A percentile compares a stretch with the other conserved stretches of the same genome.
Evolutionary conservation across 2,329 filamentous ascomycete species (phyloP).

Genomic region (Dendrostoma leiphaemia): DNA sequence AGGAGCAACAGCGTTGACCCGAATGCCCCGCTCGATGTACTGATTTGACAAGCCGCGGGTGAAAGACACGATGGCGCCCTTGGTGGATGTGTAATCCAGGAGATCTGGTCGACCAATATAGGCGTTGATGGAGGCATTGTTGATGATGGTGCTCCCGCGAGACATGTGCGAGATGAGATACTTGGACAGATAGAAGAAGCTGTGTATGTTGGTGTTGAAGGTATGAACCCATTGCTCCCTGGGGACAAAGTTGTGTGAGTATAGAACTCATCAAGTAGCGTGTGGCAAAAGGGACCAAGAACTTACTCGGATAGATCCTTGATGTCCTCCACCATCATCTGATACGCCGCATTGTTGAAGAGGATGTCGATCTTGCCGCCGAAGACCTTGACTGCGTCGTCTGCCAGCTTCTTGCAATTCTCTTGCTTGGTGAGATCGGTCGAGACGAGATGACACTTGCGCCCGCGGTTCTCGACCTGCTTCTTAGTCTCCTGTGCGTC

Average conservation of each 20-base stretch:
- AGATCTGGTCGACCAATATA: conserved; percentile 79
- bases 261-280: no score
- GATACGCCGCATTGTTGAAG: conserved; percentile 72
- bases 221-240: conserved; percentile 77
- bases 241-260: neutral
- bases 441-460: conserved; percentile 61
- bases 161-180: conserved; percentile 74
- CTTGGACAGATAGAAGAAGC: conserved; percentile 78
- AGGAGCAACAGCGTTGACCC: conserved; percentile 74
- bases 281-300: neutral
- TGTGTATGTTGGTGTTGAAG: conserved; percentile 81
- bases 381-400: conserved; percentile 63
- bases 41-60: conserved; percentile 77
- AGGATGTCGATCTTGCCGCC: conserved; percentile 68
- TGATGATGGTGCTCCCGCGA: conserved; percentile 75
- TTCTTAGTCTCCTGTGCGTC: conserved; percentile 75
- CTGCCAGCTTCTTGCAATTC: conserved; percentile 69
- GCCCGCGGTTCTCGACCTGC: conserved; percentile 64
- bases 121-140: conserved; percentile 80
- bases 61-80: conserved; percentile 77
- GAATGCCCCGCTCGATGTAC: conserved; percentile 67
- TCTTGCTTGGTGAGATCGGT: conserved; percentile 63
- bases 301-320: conserved; percentile 66
- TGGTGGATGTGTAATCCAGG: conserved; percentile 78
- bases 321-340: conserved; percentile 73